These are phyloP conservation scores for Clarireedia homoeocarpa DNA, from an alignment of 2,329 filamentous ascomycete species.

Conservation along the genomic window DNA sequence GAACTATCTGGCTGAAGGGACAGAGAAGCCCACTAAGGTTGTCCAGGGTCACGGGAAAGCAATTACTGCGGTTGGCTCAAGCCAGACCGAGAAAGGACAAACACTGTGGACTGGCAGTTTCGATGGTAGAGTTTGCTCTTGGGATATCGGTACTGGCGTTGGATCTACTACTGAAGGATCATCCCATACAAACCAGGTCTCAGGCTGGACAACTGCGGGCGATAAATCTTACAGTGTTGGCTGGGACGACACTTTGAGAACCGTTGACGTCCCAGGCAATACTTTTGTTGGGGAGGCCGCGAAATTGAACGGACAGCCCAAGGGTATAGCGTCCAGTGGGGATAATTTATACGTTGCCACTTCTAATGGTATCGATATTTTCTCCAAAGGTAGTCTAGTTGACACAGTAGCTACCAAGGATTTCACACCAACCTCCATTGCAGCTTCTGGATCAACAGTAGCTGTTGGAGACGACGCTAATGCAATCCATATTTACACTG, in stretches of 20 bases:
- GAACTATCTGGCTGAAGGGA: constrained; percentile 75
- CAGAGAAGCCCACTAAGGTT: constrained; percentile 57
- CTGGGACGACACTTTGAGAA: constrained; percentile 89
- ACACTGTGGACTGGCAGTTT: constrained; percentile 86
- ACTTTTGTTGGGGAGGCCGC: constrained; percentile 64
- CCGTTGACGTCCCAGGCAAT: constrained; percentile 64
- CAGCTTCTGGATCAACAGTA: constrained; percentile 57
- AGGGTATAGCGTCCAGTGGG: constrained; percentile 54
- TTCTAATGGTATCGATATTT: constrained; percentile 49
- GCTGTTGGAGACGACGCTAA: constrained; percentile 74
- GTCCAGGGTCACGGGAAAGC: constrained; percentile 87
- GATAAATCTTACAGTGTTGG: constrained; percentile 75
- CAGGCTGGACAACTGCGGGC: constrained; percentile 57
- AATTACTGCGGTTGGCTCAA: constrained; percentile 67
- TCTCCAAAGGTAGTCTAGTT: constrained; percentile 52
- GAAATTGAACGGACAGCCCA: constrained; percentile 73
- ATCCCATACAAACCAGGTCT: constrained; percentile 77
- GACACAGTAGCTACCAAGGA: constrained; percentile 49
- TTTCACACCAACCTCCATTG: constrained; percentile 63
- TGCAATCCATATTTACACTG: constrained; percentile 65
- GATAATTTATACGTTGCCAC: constrained; percentile 43
- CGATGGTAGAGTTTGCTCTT: constrained; percentile 78
- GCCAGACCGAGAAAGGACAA: constrained; percentile 39
- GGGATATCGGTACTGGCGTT: constrained; percentile 66
- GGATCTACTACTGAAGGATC: constrained; percentile 71